Evolutionary conservation across 805 yeast genomes (phyloP), one percentile per base, ranked within the genome.

Genomic region (Starmerella floricola): DNA sequence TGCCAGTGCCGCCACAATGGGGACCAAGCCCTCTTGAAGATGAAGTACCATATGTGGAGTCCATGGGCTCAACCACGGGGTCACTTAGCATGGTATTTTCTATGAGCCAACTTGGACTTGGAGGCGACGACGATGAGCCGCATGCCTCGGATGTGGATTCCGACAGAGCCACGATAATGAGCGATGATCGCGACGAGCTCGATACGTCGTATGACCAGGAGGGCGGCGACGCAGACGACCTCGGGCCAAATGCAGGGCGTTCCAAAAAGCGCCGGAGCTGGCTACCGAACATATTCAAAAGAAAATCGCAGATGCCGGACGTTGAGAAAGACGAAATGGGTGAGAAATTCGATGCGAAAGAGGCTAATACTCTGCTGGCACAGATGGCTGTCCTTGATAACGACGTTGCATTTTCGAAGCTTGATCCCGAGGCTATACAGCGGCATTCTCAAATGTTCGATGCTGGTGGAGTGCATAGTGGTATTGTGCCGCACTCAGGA

Each of bases 81-180:
- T 12, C 10, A 8, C 34, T 11, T 10, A 13, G 12, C 36, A 35
- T 20, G 34, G n/a, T n/a, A n/a, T n/a, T n/a, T n/a, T n/a, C n/a
- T n/a, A n/a, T n/a, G n/a, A n/a, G n/a, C n/a, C n/a, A n/a, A n/a
- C n/a, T n/a, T n/a, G n/a, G n/a, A n/a, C n/a, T n/a, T n/a, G n/a
- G n/a, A n/a, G n/a, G n/a, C n/a, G 20, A 23, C 20, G 42, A 36
- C 16, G 34, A 28, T 12, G 46, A 23, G 12, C 38, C 26, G 1
- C 44, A 41, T 8, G 48, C 21, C 4, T 32, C 34, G 13, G 50
- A 48, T 26, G 45, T 52, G n/a, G 55, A 53, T 21, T 50, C 58
- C 16, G 62, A 57, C 34, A 43, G 51, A 8, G 62, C 62, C 3
- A 58, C 63, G 8, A 43, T 58, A 13, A 52, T 51, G 47, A 47